Evolutionary conservation across 1,284 basidiomycete species (phyloP), one percentile per base, ranked within the genome.

Genomic region (Malassezia furfur): DNA sequence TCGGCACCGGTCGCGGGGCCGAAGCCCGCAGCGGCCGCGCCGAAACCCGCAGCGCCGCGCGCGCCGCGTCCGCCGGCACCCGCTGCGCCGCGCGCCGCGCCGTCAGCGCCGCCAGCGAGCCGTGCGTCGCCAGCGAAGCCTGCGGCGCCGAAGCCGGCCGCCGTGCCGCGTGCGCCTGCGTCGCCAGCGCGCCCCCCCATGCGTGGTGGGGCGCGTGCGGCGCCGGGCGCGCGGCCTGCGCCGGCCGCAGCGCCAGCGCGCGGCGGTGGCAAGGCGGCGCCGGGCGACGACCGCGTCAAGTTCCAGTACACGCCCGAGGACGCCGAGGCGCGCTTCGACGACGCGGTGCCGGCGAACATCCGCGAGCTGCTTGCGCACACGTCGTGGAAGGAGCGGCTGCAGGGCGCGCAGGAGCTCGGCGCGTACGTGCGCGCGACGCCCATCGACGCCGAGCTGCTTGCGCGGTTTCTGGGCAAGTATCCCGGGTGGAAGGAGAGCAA

Each of bases 401-500:
- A 86, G 48, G 89, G 87, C 4, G 80, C 91, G 31, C 88, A 91
- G 52, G 87, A 88, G 68, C 83, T 98, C 82, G 80, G 82, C 5
- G 77, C 79, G 28, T 31, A 30, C 9, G 6, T 98, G 93, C 93
- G 77, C 90, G 5, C 85, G 87, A 5, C 80, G 81, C 83, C 12
- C 81, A 82, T 90, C 1, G 93, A 98, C 65, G 84, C 86, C 22
- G 94, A 99, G 75, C 81, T 98, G 10, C 75, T 98, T 45, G 83
- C 96, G 15, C 82, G 93, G n/a, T 86, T 87, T 64, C 77, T 98
- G 50, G 84, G 83, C 22, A 96, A 94, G 80, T 91, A 87, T 68
- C 82, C 81, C 1, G 91, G 93, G 1, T 96, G 90, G 91, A 83
- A 81, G 38, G 94, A 99, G 78, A 98, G 96, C 80, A 99, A 98